Conservation (phyloP, 2,329 filamentous ascomycete species). For the Neofusicoccum laricinum region DNA sequence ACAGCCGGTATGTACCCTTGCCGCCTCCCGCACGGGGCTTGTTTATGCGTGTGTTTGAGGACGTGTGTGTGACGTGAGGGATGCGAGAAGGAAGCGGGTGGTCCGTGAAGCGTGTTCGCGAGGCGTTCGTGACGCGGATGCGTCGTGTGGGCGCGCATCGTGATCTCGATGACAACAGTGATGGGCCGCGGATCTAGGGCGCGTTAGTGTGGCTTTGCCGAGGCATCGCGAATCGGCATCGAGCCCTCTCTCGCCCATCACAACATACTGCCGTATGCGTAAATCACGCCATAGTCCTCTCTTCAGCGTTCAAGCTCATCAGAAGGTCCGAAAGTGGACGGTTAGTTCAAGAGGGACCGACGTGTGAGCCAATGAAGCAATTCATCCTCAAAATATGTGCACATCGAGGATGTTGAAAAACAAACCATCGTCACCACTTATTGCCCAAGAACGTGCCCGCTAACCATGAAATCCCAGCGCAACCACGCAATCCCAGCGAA, state of each 20-base stretch:
- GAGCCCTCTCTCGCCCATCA: neutral
- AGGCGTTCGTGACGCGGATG: conserved; percentile 7
- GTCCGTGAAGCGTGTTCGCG: conserved; percentile 1
- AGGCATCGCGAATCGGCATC: neutral
- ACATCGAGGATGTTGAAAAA: no score
- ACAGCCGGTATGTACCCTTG: no score
- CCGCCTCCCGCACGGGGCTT: no score
- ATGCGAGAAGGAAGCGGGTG: neutral
- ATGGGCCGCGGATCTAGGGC: neutral
- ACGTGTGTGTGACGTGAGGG: neutral
- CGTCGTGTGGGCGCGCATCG: neutral
- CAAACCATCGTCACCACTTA: no score
- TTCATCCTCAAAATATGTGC: no score
- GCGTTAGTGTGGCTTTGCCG: neutral
- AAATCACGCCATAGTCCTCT: neutral
- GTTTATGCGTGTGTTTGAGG: neutral
- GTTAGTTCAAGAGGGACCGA: no score
- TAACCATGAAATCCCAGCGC: no score
- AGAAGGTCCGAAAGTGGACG: neutral
- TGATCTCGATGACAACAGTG: neutral
- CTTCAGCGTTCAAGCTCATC: neutral
- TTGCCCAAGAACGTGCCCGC: no score
- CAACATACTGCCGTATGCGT: neutral
- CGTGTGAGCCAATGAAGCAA: no score
- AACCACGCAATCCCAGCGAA: neutral